Evolutionary conservation across 352 stramenopile genomes (phyloP), one percentile per base, ranked within the genome.

Genomic region (Phytophthora meadii): DNA sequence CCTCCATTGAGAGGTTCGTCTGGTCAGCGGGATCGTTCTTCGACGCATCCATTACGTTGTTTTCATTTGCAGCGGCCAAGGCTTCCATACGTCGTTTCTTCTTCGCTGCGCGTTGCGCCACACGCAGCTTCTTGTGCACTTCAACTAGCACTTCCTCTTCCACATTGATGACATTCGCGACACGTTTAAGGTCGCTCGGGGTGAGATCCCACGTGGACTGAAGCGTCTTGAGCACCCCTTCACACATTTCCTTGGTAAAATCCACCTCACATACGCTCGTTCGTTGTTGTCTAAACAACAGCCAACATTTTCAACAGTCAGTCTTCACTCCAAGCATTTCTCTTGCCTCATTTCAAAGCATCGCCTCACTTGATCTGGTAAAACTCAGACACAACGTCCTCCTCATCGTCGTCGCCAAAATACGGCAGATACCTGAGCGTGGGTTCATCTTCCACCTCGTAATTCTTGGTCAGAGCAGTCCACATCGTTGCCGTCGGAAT

Each of bases 361-460:
- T 15, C 9, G 9, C 49, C 81, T 58, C 62, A 94, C 86, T 90
- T 88, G 68, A 92, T 84, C 46, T 96, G 74, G 54, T 97, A 94
- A 46, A 90, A 91, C 72, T 92, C 82, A 1, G 83, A 88, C 54
- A 94, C 77, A 32, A 92, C 80, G 61, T 93, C 91, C 17, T 95
- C 84, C 15, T 88, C 77, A 55, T 97, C 91, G 59, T 97, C 90
- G 46, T 91, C 82, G 6, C 81, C 82, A 73, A 89, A 90, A 63
- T 89, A 90, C 37, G 82, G 82, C 45, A 88, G 54, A 61, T 75
- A 86, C 53, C 85, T 83, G 51, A 92, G 80, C 52, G 92, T 72
- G 15, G 82, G 82, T 64, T 98, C 83, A 69, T 98, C 93, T 39
- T 96, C 88, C 14, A 92, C 84, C 27, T 85, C 71, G 65, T 90